These are phyloP conservation scores for Saprolegnia diclina DNA, from an alignment of 352 stramenopile genomes.

Conservation along the genomic window DNA sequence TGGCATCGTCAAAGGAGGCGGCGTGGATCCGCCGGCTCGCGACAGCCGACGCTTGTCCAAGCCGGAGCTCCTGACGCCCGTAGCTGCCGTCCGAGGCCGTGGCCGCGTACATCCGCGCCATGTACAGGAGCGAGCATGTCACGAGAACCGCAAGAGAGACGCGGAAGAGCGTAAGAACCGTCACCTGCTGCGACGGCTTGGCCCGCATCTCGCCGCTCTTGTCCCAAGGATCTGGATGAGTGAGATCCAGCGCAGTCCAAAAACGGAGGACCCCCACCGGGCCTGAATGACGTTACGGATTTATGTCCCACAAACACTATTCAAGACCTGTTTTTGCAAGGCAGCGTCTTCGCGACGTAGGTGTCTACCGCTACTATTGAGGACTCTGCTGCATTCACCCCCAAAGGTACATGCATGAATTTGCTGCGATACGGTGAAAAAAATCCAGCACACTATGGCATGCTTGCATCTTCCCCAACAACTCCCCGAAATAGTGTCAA, in stretches of 20 bases:
- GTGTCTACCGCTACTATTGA: no score
- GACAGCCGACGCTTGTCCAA: neutral
- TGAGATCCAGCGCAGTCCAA: neutral
- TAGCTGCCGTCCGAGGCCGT: neutral
- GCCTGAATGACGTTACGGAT: no score
- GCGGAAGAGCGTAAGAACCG: neutral
- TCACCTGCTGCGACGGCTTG: neutral
- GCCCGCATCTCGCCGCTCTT: neutral
- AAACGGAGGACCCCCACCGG: no score
- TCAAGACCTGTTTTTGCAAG: no score
- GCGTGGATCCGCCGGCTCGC: neutral
- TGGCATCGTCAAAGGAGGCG: slow-evolving; percentile 9
- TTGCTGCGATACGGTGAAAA: no score
- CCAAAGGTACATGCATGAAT: no score
- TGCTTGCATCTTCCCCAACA: no score
- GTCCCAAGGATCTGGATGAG: neutral
- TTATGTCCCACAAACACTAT: no score
- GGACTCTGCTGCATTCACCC: no score
- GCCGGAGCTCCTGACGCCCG: neutral
- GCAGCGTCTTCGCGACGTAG: no score
- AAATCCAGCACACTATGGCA: no score
- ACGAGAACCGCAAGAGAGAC: neutral
- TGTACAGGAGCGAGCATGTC: neutral
- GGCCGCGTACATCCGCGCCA: neutral
- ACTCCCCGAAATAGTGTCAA: no score